Percentiles rank a stretch among this genome's conserved stretches.
phyloP scores from a whole-genome alignment of 2,329 filamentous ascomycete genomes.

The Pseudodiploospora longispora region DNA sequence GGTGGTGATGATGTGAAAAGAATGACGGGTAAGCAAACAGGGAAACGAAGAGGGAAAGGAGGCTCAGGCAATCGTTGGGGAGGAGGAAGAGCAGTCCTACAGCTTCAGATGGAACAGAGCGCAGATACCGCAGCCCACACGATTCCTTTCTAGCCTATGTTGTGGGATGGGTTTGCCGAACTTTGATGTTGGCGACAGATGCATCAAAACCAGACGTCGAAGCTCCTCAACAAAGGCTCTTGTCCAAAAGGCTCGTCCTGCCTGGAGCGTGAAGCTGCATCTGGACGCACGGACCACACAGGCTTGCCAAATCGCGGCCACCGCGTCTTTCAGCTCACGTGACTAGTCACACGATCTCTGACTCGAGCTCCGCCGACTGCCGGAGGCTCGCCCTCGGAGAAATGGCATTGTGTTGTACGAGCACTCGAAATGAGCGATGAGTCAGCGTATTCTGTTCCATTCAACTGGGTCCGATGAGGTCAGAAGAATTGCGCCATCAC shows the following conservation, averaged over 20 bases:
- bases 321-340: too few species aligned
- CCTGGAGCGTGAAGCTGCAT: constrained; percentile 9
- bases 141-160: constrained; percentile 1
- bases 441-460: too few species aligned
- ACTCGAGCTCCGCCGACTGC: too few species aligned
- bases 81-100: not conserved
- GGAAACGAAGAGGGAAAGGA: not conserved
- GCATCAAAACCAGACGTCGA: constrained; percentile 2
- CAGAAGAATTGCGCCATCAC: too few species aligned
- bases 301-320: constrained; percentile 1
- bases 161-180: not conserved
- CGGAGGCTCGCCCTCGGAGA: too few species aligned
- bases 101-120: not conserved
- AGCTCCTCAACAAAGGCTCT: not conserved
- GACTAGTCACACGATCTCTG: too few species aligned
- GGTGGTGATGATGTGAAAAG: constrained; percentile 3
- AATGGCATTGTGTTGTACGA: too few species aligned
- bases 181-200: constrained; percentile 2
- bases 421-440: too few species aligned
- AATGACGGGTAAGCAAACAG: constrained; percentile 3
- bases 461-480: too few species aligned
- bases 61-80: not conserved
- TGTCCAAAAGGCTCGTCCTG: not conserved
- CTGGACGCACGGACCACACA: constrained; percentile 7
- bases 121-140: not conserved